Percentiles rank a stretch among this genome's conserved stretches.
phyloP scores from a whole-genome alignment of 257 asterid species.

The Craterostigma plantagineum region DNA sequence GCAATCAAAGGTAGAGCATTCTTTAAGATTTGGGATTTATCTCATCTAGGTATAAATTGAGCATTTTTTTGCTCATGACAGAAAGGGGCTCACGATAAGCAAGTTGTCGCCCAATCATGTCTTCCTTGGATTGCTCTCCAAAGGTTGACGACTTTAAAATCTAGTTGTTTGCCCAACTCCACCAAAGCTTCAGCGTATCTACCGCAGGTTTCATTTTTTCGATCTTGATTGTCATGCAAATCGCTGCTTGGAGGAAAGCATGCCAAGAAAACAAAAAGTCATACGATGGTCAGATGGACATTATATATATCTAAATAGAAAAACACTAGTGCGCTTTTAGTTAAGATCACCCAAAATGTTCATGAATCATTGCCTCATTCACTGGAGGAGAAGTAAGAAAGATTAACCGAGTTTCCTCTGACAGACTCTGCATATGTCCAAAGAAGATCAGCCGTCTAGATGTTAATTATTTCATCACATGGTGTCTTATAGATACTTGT shows the following conservation, averaged over 20 bases:
- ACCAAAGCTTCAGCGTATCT: conserved; percentile 56
- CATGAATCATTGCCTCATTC: conserved; percentile 29
- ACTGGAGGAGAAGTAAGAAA: conserved; percentile 48
- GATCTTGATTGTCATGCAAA: conserved; percentile 19
- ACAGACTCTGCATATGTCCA: conserved; percentile 31
- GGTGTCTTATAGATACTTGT: neutral
- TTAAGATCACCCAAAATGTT: conserved; percentile 24
- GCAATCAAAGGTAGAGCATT: neutral
- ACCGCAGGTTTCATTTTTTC: conserved; percentile 39
- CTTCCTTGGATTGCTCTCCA: conserved; percentile 54
- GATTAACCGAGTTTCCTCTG: conserved; percentile 30
- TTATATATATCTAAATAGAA: neutral
- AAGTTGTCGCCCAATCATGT: conserved; percentile 52
- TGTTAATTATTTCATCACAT: neutral
- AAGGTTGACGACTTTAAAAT: conserved; percentile 38
- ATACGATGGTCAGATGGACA: conserved; percentile 1
- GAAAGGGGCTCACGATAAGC: conserved; percentile 33
- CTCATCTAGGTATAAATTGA: no score
- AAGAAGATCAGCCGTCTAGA: no score
- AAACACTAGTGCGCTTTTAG: neutral
- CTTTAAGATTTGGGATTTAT: no score
- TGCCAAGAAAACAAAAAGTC: neutral
- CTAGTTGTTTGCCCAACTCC: conserved; percentile 27
- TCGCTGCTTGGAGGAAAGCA: conserved; percentile 13
- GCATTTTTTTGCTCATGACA: neutral